Evolutionary conservation across 352 stramenopile genomes (phyloP).

Genomic region (Phytophthora quininea): DNA sequence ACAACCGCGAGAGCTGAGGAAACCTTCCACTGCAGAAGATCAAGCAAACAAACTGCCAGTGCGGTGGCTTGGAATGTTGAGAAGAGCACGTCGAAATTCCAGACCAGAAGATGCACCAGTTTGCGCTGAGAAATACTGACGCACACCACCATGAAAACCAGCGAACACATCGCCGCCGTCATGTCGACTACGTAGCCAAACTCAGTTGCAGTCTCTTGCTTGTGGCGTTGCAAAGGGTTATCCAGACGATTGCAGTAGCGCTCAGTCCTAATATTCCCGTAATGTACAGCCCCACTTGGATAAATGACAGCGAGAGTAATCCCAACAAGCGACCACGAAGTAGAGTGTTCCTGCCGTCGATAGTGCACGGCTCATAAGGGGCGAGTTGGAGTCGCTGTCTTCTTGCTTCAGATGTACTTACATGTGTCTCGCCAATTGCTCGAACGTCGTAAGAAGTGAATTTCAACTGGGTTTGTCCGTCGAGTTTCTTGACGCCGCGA

Average conservation of each 20-base stretch:
- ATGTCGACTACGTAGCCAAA: conserved; percentile 4
- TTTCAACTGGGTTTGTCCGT: neutral
- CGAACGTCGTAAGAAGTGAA: neutral
- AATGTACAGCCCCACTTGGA: conserved; percentile 8
- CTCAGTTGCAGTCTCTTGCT: neutral
- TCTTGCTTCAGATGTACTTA: neutral
- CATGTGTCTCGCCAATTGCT: too few relatives aligned
- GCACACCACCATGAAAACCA: conserved; percentile 11
- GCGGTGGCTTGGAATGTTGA: conserved; percentile 23
- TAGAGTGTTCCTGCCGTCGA: conserved; percentile 17
- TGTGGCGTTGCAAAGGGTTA: conserved; percentile 9
- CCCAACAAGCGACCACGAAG: conserved; percentile 5
- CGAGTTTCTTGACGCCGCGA: neutral
- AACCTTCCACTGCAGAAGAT: conserved; percentile 40
- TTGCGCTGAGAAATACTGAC: conserved; percentile 21
- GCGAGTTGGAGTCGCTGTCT: conserved; percentile 11
- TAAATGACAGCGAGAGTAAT: conserved; percentile 5
- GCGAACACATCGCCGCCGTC: conserved; percentile 7
- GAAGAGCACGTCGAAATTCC: conserved; percentile 34
- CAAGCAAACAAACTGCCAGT: conserved; percentile 33
- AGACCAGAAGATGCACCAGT: conserved; percentile 19
- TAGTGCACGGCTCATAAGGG: conserved; percentile 10
- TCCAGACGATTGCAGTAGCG: conserved; percentile 7
- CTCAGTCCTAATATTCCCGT: conserved; percentile 13
- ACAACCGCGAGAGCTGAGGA: conserved; percentile 36